Conservation (phyloP, 306 rosid species). For the Carpinus viminea region DNA sequence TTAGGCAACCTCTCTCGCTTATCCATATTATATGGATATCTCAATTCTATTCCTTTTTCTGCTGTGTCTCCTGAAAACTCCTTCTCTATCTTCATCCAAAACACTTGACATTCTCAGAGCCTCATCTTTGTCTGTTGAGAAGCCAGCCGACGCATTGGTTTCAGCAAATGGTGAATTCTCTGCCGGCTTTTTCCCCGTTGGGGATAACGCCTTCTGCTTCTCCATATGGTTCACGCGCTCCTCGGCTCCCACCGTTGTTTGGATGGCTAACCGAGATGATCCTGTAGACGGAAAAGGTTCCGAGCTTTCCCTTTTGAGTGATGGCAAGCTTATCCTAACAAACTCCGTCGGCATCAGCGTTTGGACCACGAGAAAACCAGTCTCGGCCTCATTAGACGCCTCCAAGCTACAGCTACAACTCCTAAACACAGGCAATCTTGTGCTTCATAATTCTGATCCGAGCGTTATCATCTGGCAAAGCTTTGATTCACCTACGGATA, state of each 20-base stretch:
- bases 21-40: conserved; percentile 13
- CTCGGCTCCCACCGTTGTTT: conserved; percentile 38
- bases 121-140: conserved; percentile 44
- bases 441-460: conserved; percentile 16
- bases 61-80: conserved; percentile 16
- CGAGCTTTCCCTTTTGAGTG: conserved; percentile 28
- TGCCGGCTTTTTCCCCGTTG: conserved; percentile 49
- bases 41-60: conserved; percentile 20
- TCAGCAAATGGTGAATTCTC: conserved; percentile 50
- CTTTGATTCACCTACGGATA: conserved; percentile 54
- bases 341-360: conserved; percentile 37
- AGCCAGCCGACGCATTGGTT: conserved; percentile 29
- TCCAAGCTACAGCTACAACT: conserved; percentile 25
- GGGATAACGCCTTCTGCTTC: conserved; percentile 59
- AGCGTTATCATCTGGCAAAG: conserved; percentile 47
- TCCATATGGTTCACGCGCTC: conserved; percentile 44
- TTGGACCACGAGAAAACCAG: conserved; percentile 40
- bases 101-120: conserved; percentile 30
- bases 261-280: conserved; percentile 60
- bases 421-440: conserved; percentile 46
- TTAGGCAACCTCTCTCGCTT: neutral
- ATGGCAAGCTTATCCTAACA: conserved; percentile 46
- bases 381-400: neutral
- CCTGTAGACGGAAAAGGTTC: conserved; percentile 56
- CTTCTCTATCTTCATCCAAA: conserved; percentile 25